Base-by-base conservation (phyloP, 176 grass and related monocot species). In the Tuctoria greenei region DNA sequence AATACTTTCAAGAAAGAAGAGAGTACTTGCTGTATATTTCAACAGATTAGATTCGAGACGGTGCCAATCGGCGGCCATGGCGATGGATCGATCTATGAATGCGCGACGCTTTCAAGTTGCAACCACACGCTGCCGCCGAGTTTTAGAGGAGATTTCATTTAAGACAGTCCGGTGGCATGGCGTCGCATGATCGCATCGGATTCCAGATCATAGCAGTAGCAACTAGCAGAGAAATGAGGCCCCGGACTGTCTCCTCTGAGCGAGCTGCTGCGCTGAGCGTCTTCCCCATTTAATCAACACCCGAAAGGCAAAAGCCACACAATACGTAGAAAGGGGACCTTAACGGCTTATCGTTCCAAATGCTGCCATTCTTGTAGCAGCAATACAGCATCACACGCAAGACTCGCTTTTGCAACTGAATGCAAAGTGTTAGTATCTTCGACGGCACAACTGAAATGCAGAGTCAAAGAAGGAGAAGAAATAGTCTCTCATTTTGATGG, bases 121-220 rank as follows among this genome's bases (percentile, higher is more conserved):
- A 31, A 31, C 31, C 31, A 31, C 31, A 31, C 31, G 31, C 31
- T 3, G 31, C 31, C 57, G 78, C 27, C 1, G 58, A 15, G 72
- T 82, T 82, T 45, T 64, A 31, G 31, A 10, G 75, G 17, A 26
- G 44, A 75, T 44, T 13, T 28, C 55, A 64, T 86, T 77, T 0
- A 57, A 86, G 49, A 21, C 36, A 39, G 58, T 27, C 18, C 55
- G 39, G 38, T 74, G 71, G 38, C 71, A 40, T 76, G 39, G 58
- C 58, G 65, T 49, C 15, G 68, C 72, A 45, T 35, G 55, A 58
- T 58, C 44, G 79, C 85, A 87, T 83, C 35, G 68, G 85, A 79
- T 87, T 79, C 85, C 79, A 67, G 38, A 6, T 26, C 10, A 69
- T 10, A 14, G 37, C 57, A 20, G 39, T n/a, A 35, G 61, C n/a